Evolutionary conservation across 768 basidiomycete species (phyloP), one percentile per base, ranked within the genome.

Genomic region (Kondoa subrosea): DNA sequence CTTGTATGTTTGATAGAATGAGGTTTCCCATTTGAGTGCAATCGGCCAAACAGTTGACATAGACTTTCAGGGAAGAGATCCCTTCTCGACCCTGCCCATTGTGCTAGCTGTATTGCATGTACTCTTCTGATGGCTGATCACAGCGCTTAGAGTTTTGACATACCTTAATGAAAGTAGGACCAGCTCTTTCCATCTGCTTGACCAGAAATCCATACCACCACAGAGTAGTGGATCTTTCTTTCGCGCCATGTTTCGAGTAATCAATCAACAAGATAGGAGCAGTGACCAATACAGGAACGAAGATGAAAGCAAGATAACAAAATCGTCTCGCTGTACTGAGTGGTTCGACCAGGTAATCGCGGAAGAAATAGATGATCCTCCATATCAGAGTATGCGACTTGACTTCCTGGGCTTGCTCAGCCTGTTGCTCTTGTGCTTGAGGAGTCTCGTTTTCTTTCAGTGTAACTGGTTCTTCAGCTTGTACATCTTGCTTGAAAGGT

Each of bases 161-260:
- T 73, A 88, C 90, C 84, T 99, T 99, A 77, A 89, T 89, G 77
- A 97, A 97, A 0, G 92, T 93, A 17, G 95, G 95, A 0, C 95
- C 95, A 8, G 93, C 93, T 3, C 85, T 80, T 78, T 92, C 86
- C 95, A 99, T 97, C 76, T 85, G 86, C 57, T 78, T 79, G 4
- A 91, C 89, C 17, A 99, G 79, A 64, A 89, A 82, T n/a, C 81
- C 83, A 75, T 96, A 97, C 95, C 95, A 99, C 93, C 91, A 95
- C 1, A 91, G 82, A 34, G 74, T 74, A 16, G 72, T 72, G 15
- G 29, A 27, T 21, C 40, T 50, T 21, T 50, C 40, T 8, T 8
- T 8, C 40, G 8, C 21, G 40, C 40, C 40, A 50, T 50, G 40
- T 21, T 50, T 50, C 40, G 40, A 50, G 61, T 31, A 34, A 29